Evolutionary conservation across 2,329 filamentous ascomycete species (phyloP), one percentile per base, ranked within the genome.

Genomic region (Xylariales sp.): DNA sequence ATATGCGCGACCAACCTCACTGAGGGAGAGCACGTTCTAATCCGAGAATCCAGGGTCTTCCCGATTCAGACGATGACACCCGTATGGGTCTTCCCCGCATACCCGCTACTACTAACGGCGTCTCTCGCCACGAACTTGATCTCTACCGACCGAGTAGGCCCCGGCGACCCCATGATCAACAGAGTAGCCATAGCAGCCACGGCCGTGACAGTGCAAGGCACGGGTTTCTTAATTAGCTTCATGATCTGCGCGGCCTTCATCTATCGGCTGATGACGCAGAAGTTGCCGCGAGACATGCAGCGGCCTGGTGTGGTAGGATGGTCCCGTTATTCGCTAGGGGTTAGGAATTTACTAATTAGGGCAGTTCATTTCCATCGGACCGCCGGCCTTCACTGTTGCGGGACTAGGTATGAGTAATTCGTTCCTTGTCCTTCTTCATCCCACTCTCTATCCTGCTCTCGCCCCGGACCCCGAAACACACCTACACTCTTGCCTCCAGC

Each of bases 211-310:
- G 80, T 84, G 0, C 86, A 88, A 72, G 86, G 85, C 6, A 86
- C 84, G 1, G 86, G 85, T 0, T 88, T 86, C 68, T 78, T 88
- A 2, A 86, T 88, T 53, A 84, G 83, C 55, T 85, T 95, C 66
- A 94, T 94, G 90, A 92, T 97, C 32, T 94, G 93, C 69, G 88
- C 91, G 0, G 91, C 93, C 57, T 96, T 94, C 76, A 87, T 97
- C 57, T 96, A 96, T 77, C 88, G 93, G 36, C 85, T 97, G 34
- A 96, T 96, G 93, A 95, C 93, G 0, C 91, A 95, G 75, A 96
- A 96, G 74, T 83, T 97, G 0, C 93, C 93, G 0, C 85, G 87
- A 62, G 93, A 95, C 75, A 89, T 86, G 49, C 85, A 93, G 23
- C 87, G 93, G 10, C 93, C 93, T 0, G 93, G 91, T 74, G 93